Conservation (phyloP, 805 yeast genomes). For the Zygoascus bituminiphila region DNA sequence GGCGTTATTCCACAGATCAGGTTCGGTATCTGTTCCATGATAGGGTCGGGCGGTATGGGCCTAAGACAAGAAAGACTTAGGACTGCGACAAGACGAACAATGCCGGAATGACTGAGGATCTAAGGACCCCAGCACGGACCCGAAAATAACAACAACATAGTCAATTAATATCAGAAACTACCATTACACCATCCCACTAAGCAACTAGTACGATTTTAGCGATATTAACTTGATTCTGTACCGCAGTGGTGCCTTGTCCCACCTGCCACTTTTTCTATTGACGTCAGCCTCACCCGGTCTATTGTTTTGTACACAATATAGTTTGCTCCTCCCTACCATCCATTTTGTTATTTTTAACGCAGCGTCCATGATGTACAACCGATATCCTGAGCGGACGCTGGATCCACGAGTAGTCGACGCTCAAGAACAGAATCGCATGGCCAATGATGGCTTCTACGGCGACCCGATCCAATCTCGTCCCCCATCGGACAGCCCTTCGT, state of each 20-base stretch:
- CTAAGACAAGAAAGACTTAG: too few species aligned
- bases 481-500: background rate
- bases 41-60: background rate
- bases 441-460: conserved; percentile 1
- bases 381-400: conserved; percentile 1
- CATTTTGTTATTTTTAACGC: background rate
- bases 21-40: too few species aligned
- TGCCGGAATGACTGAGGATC: too few species aligned
- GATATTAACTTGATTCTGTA: too few species aligned
- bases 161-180: too few species aligned
- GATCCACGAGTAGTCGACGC: conserved; percentile 1
- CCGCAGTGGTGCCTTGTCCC: background rate
- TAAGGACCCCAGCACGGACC: too few species aligned
- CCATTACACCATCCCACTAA: too few species aligned
- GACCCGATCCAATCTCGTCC: background rate
- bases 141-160: too few species aligned
- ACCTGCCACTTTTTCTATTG: background rate
- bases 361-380: background rate
- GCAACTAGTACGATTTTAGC: too few species aligned
- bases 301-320: background rate
- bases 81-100: too few species aligned
- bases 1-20: too few species aligned
- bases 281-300: background rate
- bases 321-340: background rate
- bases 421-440: background rate